Base-by-base conservation (phyloP, 2,329 filamentous ascomycete species). In the Penicillium brevicompactum region DNA sequence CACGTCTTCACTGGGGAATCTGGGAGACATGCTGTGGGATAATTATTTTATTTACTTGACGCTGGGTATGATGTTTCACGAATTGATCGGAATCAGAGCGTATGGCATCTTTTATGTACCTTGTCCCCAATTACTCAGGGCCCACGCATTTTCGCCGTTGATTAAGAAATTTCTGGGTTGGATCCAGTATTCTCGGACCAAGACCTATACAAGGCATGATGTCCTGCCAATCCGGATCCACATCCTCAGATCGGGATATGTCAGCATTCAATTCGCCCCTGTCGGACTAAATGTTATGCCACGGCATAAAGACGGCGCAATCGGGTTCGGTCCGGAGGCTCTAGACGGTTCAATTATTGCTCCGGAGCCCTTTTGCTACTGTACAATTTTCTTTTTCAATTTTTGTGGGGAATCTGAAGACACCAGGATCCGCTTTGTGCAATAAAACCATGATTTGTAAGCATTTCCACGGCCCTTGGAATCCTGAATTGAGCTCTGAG, bases 1-100 rank as follows among this genome's bases (percentile, higher is more conserved):
- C 11, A 61, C 64, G 30, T 30, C 32, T 10, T 42, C 41, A 16
- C 49, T 40, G n/a, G 49, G 41, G 31, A 38, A 51, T 18, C 49
- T 38, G 21, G 41, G 11, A 38, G 49, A 21, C 41, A 51, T 51
- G 5, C n/a, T 34, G 22, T 13, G 38, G 18, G 1, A 21, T 5
- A 31, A 27, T 27, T 30, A 13, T 5, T n/a, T 27, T 30, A 13
- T 27, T 27, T 8, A 6, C 24, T 27, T 27, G 24, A 8, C 5
- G 8, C 24, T 27, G 3, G 5, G 3, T 27, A 27, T 27, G 24
- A 27, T 27, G 24, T 27, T 27, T 27, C 24, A 8, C 24, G 24
- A 16, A 34, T 16, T 8, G n/a, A 8, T 2, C n/a, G 31, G 5
- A 41, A 22, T 43, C 11, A 7, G 8, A 9, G 27, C 16, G n/a